A percentile compares a stretch with the other conserved stretches of the same genome.
These are phyloP conservation scores for Mycena albidolilacea DNA, from an alignment of 768 basidiomycete species.

Conservation along the genomic window DNA sequence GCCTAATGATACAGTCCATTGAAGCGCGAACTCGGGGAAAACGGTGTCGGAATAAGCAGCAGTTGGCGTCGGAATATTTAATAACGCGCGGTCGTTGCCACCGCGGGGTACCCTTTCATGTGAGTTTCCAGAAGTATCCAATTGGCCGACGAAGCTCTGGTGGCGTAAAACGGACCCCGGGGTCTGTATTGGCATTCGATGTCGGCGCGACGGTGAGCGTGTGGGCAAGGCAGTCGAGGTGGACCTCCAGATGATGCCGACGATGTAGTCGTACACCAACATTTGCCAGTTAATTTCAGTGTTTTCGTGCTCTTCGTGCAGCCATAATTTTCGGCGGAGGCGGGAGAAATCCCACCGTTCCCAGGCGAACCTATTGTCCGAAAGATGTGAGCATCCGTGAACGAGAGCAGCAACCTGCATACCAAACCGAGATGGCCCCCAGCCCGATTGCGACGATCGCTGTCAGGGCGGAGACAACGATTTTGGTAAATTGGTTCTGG, in stretches of 20 bases:
- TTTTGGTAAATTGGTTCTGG: conserved; percentile 22
- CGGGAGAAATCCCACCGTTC: conserved; percentile 33
- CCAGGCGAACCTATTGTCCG: conserved; percentile 26
- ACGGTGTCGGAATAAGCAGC: conserved; percentile 26
- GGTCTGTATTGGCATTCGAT: not conserved
- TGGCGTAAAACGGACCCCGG: conserved; percentile 10
- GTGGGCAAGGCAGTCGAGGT: conserved; percentile 25
- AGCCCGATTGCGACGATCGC: conserved; percentile 24
- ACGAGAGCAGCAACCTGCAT: not conserved
- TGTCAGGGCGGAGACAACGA: conserved; percentile 24
- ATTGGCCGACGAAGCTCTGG: not conserved
- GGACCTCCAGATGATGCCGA: conserved; percentile 24
- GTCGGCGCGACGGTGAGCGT: conserved; percentile 1
- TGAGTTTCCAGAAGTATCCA: not conserved
- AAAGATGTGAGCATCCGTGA: not conserved
- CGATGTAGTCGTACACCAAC: conserved; percentile 21
- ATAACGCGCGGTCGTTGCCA: not conserved
- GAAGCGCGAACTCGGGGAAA: conserved; percentile 18
- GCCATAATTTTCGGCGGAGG: conserved; percentile 29
- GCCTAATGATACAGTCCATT: conserved; percentile 1
- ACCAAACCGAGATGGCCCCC: conserved; percentile 31
- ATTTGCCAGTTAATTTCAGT: conserved; percentile 23
- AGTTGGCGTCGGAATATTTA: not conserved
- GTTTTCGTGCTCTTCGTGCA: conserved; percentile 13
- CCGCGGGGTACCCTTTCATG: not conserved